phyloP scores from a whole-genome alignment of 176 grass and related monocot genomes.

The Oryza rufipogon region DNA sequence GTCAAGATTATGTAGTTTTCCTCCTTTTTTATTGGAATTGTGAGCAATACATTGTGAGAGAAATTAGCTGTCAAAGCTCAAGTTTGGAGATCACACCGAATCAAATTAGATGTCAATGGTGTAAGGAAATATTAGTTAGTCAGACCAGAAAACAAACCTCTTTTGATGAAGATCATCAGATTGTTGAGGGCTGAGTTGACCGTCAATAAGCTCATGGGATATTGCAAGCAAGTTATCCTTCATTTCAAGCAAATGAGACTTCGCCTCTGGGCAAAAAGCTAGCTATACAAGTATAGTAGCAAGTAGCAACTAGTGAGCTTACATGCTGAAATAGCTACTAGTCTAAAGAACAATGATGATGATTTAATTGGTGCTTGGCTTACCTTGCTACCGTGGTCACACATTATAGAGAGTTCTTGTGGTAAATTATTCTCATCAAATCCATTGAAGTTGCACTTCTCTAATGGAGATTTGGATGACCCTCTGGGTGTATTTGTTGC shows the following conservation, averaged over 20 bases:
- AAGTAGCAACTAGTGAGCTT: slow-evolving; percentile 33
- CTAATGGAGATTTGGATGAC: slow-evolving; percentile 51
- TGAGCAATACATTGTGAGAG: not conserved
- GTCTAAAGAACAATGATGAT: slow-evolving; percentile 17
- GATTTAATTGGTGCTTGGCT: slow-evolving; percentile 30
- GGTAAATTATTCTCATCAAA: slow-evolving; percentile 55
- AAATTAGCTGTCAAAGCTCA: not conserved
- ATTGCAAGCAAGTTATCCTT: slow-evolving; percentile 77
- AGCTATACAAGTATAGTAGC: slow-evolving; percentile 53
- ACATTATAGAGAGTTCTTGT: slow-evolving; percentile 67
- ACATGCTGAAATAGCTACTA: slow-evolving; percentile 32
- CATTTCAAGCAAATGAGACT: slow-evolving; percentile 71
- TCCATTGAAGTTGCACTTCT: slow-evolving; percentile 37
- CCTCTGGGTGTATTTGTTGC: slow-evolving; percentile 62
- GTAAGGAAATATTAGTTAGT: slow-evolving; percentile 26
- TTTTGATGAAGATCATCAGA: slow-evolving; percentile 71
- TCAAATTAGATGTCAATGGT: not conserved
- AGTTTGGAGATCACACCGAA: not conserved
- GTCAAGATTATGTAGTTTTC: not conserved
- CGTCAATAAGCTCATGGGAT: slow-evolving; percentile 88
- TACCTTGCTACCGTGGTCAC: slow-evolving; percentile 76
- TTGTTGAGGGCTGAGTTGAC: slow-evolving; percentile 55
- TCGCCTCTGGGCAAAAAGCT: slow-evolving; percentile 65
- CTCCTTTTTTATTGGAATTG: not conserved
- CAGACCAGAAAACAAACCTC: slow-evolving; percentile 55